Evolutionary conservation across 164 flowering plant genomes (phyloP).

Genomic region (Magnolia sinica): DNA sequence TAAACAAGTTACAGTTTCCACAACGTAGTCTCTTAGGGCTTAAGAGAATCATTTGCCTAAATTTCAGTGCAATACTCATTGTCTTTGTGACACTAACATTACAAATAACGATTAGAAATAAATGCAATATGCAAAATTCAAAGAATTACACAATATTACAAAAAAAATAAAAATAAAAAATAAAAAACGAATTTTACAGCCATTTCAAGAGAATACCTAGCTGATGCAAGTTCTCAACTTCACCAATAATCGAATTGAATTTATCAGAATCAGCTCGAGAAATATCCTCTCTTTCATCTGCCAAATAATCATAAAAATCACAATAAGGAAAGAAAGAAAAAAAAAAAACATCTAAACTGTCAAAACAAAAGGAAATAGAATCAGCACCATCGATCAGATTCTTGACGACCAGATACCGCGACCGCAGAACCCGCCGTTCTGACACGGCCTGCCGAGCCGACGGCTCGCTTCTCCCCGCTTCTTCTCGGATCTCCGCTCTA

Average conservation of each 20-base stretch:
- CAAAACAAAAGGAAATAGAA: not conserved
- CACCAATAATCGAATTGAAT: constrained; percentile 44
- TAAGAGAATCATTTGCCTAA: not conserved
- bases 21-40: too few species aligned
- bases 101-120: too few species aligned
- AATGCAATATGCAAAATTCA: not conserved
- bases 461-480: constrained; percentile 8
- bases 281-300: constrained; percentile 68
- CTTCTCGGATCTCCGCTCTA: constrained; percentile 1
- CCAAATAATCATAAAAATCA: constrained; percentile 11
- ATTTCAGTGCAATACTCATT: too few species aligned
- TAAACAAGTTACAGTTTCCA: too few species aligned
- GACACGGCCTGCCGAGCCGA: constrained; percentile 13
- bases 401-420: constrained; percentile 45
- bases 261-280: constrained; percentile 43
- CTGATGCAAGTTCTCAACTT: constrained; percentile 68
- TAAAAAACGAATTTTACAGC: not conserved
- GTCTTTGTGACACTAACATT: too few species aligned
- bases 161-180: too few species aligned
- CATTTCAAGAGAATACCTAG: constrained; percentile 35
- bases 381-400: constrained; percentile 39
- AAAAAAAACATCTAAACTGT: not conserved
- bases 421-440: constrained; percentile 47
- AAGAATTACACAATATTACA: too few species aligned
- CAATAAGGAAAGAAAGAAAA: not conserved